Conservation (phyloP, 192 early-diverging fungal species). For the Coemansia sp. region DNA sequence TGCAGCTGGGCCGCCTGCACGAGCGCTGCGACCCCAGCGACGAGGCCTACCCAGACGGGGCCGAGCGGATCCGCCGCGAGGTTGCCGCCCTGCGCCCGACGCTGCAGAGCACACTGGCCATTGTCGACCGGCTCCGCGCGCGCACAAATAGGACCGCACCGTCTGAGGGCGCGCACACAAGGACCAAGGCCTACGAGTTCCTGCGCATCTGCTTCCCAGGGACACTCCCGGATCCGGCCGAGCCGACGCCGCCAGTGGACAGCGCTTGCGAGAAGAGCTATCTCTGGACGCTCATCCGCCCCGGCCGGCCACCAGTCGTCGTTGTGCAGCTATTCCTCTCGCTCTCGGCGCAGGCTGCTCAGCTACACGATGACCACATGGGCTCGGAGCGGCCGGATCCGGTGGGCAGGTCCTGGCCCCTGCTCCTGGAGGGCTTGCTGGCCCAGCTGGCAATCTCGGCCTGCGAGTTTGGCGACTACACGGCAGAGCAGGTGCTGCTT, state of each 20-base stretch:
- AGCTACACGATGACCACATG: slow-evolving; percentile 7
- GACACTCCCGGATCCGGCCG: slow-evolving; percentile 1
- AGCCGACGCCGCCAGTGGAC: not conserved
- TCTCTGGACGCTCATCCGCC: slow-evolving; percentile 35
- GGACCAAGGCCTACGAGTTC: slow-evolving; percentile 18
- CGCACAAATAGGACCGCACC: slow-evolving; percentile 12
- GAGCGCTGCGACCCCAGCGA: not conserved
- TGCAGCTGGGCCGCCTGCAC: slow-evolving; percentile 16
- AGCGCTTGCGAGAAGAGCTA: not conserved
- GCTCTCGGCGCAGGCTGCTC: slow-evolving; percentile 24
- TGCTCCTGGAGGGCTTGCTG: slow-evolving; percentile 14
- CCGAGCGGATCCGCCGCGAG: not conserved
- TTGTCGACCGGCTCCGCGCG: slow-evolving; percentile 18
- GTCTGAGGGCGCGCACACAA: slow-evolving; percentile 10
- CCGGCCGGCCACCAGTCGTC: slow-evolving; percentile 5
- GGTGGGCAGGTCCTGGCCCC: slow-evolving; percentile 20
- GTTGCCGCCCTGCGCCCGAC: slow-evolving; percentile 13
- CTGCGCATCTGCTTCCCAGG: slow-evolving; percentile 20
- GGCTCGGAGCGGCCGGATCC: slow-evolving; percentile 5
- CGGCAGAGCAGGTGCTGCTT: slow-evolving; percentile 4
- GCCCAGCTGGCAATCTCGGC: slow-evolving; percentile 26
- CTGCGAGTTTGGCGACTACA: slow-evolving; percentile 14
- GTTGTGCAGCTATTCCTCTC: slow-evolving; percentile 25
- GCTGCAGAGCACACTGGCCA: slow-evolving; percentile 4
- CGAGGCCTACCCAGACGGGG: not conserved